Evolutionary conservation across 2,329 filamentous ascomycete genomes (phyloP).

Genomic region (Scolecobasidium constrictum): DNA sequence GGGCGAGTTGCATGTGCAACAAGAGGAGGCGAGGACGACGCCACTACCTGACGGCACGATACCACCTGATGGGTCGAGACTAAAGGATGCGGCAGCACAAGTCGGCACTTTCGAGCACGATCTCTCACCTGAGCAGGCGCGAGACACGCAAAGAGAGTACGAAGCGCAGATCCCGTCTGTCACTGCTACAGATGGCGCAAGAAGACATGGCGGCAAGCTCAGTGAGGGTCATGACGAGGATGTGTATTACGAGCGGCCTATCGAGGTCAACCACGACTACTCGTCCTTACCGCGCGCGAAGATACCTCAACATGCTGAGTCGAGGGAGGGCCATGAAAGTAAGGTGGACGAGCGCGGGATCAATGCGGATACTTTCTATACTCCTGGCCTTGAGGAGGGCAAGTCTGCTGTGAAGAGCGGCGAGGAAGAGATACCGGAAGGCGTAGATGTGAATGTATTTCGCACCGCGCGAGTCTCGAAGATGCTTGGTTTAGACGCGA

Average conservation of each 20-base stretch:
- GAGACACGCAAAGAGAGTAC: conserved; percentile 34
- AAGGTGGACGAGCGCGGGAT: conserved; percentile 32
- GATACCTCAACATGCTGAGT: conserved; percentile 41
- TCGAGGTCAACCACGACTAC: conserved; percentile 32
- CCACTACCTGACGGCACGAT: conserved; percentile 42
- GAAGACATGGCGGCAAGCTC: conserved; percentile 16
- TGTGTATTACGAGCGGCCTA: conserved; percentile 44
- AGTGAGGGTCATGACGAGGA: conserved; percentile 38
- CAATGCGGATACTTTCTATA: conserved; percentile 47
- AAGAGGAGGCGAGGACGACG: conserved; percentile 31
- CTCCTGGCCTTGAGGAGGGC: conserved; percentile 13
- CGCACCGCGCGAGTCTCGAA: conserved; percentile 47
- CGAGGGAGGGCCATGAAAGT: conserved; percentile 31
- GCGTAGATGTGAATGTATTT: conserved; percentile 51
- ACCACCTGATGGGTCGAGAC: conserved; percentile 18
- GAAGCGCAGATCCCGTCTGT: conserved; percentile 43
- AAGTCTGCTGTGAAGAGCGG: not conserved
- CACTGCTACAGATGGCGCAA: conserved; percentile 24
- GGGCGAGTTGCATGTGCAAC: conserved; percentile 32
- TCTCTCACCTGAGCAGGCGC: conserved; percentile 31
- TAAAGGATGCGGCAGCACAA: conserved; percentile 11
- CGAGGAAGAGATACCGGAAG: conserved; percentile 41
- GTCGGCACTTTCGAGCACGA: conserved; percentile 19
- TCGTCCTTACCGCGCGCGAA: conserved; percentile 45
- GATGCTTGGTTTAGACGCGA: conserved; percentile 36